Base-by-base conservation (phyloP, 768 basidiomycete genomes). In the Mycena alexandri region DNA sequence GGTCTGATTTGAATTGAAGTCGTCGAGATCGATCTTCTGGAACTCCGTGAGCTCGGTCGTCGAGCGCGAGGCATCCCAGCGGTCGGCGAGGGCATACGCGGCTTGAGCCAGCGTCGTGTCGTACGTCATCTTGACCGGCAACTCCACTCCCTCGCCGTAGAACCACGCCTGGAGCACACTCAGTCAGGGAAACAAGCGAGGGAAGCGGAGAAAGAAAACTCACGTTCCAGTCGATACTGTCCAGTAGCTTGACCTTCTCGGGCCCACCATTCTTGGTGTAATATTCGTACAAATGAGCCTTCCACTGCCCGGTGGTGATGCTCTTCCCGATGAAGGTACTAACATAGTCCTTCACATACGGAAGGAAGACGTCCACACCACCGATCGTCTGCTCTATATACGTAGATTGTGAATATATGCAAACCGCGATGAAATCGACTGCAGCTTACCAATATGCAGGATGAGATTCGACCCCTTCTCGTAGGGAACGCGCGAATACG, bases 391-490 rank as follows among this genome's bases (percentile, higher is more conserved):
- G 82, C 75, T 95, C 92, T 90, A 69, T 14, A 50, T 9, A 3
- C 19, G 10, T 17, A n/a, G n/a, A n/a, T n/a, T n/a, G n/a, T 61
- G 2, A 58, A 24, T 42, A 12, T 38, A 54, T n/a, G n/a, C n/a
- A n/a, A n/a, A 44, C 19, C 24, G 17, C 22, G 43, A 38, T 41
- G 17, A 19, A 7, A n/a, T n/a, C n/a, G n/a, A n/a, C n/a, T n/a
- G 22, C 19, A 44, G 12, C 22, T 7, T 59, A 92, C 93, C 96
- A 24, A 98, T 84, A 75, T 93, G 85, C 17, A 96, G 85, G 17
- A 99, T 81, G 72, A 99, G 89, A 76, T 95, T 97, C 12, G 93
- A 85, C 22, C 96, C 96, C 79, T 96, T 93, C 76, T 93, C 93
- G 72, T 97, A 97, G 1, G 96, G 92, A 50, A 98, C 83, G 63